These are phyloP conservation scores for Helotiales sp. DNA, from an alignment of 2,329 filamentous ascomycete species.

Conservation along the genomic window DNA sequence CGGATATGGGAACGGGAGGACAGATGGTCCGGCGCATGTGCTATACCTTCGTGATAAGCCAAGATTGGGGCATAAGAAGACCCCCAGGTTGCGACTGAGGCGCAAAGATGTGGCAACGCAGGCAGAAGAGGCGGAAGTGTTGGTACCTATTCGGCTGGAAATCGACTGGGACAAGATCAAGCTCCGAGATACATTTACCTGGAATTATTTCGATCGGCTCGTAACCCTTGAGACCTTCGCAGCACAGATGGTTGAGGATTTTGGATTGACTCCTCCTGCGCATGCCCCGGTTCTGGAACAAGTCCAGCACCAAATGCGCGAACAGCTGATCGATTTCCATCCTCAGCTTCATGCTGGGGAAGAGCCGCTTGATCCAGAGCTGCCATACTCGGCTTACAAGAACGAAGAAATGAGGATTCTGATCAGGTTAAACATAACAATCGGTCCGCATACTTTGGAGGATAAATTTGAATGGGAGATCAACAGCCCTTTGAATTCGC, in stretches of 20 bases:
- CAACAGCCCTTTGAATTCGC: slow-evolving; percentile 91
- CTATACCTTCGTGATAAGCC: slow-evolving; percentile 81
- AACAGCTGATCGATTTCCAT: slow-evolving; percentile 92
- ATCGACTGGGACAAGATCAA: slow-evolving; percentile 96
- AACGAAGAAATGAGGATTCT: slow-evolving; percentile 98
- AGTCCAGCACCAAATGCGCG: slow-evolving; percentile 73
- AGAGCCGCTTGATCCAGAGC: slow-evolving; percentile 84
- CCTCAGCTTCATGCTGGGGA: slow-evolving; percentile 90
- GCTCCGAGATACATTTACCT: slow-evolving; percentile 95
- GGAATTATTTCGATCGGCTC: slow-evolving; percentile 93
- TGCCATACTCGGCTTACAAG: slow-evolving; percentile 93
- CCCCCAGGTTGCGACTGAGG: slow-evolving; percentile 72
- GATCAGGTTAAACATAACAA: slow-evolving; percentile 96
- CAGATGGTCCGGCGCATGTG: slow-evolving; percentile 73
- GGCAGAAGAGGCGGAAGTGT: slow-evolving; percentile 87
- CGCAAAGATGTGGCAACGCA: slow-evolving; percentile 84
- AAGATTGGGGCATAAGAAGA: slow-evolving; percentile 76
- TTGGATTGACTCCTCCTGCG: slow-evolving; percentile 77
- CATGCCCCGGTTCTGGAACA: slow-evolving; percentile 66
- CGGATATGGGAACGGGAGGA: slow-evolving; percentile 87
- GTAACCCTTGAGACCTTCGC: slow-evolving; percentile 82
- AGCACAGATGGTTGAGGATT: slow-evolving; percentile 87
- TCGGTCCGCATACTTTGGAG: slow-evolving; percentile 89
- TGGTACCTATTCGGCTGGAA: slow-evolving; percentile 89
- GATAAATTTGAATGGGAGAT: slow-evolving; percentile 99